phyloP scores from a whole-genome alignment of 768 basidiomycete genomes.

The Amylocystis lapponica region DNA sequence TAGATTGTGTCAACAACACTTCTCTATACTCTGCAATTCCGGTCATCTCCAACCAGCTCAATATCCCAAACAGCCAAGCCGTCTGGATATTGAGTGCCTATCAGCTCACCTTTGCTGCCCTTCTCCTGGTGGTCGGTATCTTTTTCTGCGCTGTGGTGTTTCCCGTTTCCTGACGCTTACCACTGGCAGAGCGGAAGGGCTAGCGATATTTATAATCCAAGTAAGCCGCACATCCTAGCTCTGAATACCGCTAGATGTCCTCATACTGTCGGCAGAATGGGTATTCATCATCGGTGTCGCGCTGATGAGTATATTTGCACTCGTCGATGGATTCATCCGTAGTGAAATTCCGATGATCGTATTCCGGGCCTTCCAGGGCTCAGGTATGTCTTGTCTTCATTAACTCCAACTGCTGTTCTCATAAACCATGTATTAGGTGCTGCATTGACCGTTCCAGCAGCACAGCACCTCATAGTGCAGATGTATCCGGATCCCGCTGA shows the following conservation, averaged over 20 bases:
- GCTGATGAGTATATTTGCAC: conserved; percentile 14
- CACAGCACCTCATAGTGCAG: conserved; percentile 34
- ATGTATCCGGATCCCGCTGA: conserved; percentile 35
- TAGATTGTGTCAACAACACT: conserved; percentile 24
- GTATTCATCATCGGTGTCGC: conserved; percentile 15
- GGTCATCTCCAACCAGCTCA: conserved; percentile 11
- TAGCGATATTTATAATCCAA: conserved; percentile 21
- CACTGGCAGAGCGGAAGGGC: conserved; percentile 20
- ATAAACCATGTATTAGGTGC: conserved; percentile 19
- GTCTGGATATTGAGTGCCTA: conserved; percentile 26
- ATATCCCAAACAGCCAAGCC: conserved; percentile 8
- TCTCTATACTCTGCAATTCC: conserved; percentile 18
- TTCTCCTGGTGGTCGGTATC: conserved; percentile 20
- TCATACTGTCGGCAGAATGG: conserved; percentile 7
- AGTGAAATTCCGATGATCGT: conserved; percentile 18
- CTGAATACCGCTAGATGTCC: neutral
- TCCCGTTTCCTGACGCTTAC: neutral
- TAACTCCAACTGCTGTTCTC: neutral
- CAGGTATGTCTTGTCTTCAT: conserved; percentile 6
- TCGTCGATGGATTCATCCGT: conserved; percentile 18
- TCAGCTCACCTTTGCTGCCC: conserved; percentile 25
- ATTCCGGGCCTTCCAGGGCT: conserved; percentile 20
- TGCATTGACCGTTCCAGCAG: conserved; percentile 34
- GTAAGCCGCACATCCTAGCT: conserved; percentile 7
- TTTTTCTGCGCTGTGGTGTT: neutral